Evolutionary conservation across 306 rosid species (phyloP).

Genomic region (Cyamopsis tetragonoloba): DNA sequence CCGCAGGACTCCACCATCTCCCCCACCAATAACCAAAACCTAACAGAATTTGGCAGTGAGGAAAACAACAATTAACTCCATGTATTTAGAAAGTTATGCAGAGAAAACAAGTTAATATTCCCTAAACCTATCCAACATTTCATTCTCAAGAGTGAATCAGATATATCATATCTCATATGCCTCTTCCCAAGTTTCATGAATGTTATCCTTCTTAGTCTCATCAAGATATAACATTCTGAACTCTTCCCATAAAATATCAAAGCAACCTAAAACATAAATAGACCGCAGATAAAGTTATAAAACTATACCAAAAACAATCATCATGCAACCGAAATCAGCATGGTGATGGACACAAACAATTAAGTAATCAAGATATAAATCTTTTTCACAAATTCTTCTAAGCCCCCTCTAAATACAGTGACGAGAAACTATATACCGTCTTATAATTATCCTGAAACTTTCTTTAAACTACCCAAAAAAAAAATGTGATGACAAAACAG

Average conservation of each 20-base stretch:
- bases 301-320: conserved; percentile 1
- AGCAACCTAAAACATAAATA: background rate
- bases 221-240: background rate
- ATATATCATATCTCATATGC: background rate
- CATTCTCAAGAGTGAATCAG: background rate
- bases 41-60: conserved; percentile 29
- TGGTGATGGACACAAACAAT: background rate
- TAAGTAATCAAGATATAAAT: background rate
- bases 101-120: conserved; percentile 7
- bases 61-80: conserved; percentile 13
- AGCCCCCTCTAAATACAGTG: background rate
- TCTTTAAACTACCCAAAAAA: background rate
- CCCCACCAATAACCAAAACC: conserved; percentile 99
- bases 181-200: background rate
- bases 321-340: background rate
- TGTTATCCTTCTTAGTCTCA: background rate
- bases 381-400: background rate
- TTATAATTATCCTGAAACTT: background rate
- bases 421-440: background rate
- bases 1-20: conserved; percentile 97
- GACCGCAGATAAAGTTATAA: background rate
- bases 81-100: background rate
- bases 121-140: background rate
- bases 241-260: background rate
- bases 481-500: background rate